Evolutionary conservation across 2,329 filamentous ascomycete genomes (phyloP).

Genomic region (Aspergillus neoniger): DNA sequence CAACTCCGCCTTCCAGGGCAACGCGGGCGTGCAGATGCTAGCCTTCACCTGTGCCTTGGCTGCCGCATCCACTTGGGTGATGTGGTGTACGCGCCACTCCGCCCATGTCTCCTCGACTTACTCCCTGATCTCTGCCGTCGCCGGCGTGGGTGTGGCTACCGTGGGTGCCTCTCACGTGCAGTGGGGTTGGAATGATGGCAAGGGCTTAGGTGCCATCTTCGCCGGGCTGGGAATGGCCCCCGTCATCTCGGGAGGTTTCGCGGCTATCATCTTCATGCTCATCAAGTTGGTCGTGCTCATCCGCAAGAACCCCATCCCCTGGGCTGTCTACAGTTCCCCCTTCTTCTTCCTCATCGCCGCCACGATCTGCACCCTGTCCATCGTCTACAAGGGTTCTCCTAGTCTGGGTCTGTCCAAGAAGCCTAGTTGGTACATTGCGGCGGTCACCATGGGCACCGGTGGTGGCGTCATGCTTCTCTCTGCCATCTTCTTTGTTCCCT

Average conservation of each 20-base stretch:
- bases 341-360: constrained; percentile 77
- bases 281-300: constrained; percentile 72
- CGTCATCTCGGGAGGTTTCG: constrained; percentile 65
- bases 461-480: constrained; percentile 61
- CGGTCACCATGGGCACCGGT: constrained; percentile 67
- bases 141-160: constrained; percentile 68
- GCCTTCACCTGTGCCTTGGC: constrained; percentile 47
- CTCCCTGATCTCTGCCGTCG: constrained; percentile 68
- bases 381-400: constrained; percentile 80
- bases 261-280: constrained; percentile 68
- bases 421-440: constrained; percentile 66
- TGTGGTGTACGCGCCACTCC: constrained; percentile 76
- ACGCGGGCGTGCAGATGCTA: constrained; percentile 68
- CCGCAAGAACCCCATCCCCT: constrained; percentile 69
- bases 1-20: constrained; percentile 56
- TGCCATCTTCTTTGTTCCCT: constrained; percentile 73
- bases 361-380: constrained; percentile 72
- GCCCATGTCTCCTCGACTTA: constrained; percentile 74
- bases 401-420: constrained; percentile 62
- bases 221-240: constrained; percentile 67
- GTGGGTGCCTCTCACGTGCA: constrained; percentile 63
- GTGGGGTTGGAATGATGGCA: constrained; percentile 69
- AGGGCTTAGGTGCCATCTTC: constrained; percentile 72
- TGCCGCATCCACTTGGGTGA: constrained; percentile 63
- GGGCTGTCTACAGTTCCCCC: constrained; percentile 72